Conservation (phyloP, 306 rosid genomes). For the Cucurbita argyrosperma region DNA sequence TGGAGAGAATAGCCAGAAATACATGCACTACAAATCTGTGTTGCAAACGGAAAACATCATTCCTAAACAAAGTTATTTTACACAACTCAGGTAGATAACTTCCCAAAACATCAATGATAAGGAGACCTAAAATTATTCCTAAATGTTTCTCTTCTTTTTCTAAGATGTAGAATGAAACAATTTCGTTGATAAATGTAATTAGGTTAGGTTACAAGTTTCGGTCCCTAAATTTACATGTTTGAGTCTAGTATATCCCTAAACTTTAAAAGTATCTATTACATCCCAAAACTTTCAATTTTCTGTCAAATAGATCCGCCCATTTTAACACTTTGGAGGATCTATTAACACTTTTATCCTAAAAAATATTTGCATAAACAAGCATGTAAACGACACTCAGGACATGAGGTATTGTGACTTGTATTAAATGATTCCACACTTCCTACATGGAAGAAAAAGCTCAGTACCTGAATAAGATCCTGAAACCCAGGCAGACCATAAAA, state of each 20-base stretch:
- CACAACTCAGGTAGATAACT: neutral
- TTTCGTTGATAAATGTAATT: neutral
- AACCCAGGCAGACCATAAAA: constrained; percentile 52
- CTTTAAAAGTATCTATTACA: too few species aligned
- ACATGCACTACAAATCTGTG: neutral
- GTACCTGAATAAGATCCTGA: constrained; percentile 76
- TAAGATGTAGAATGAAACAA: neutral
- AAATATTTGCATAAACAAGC: neutral
- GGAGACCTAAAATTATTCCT: neutral
- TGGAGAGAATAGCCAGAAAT: neutral
- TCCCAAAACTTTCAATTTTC: too few species aligned
- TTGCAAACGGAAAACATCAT: neutral
- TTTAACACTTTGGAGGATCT: too few species aligned
- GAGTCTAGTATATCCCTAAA: too few species aligned
- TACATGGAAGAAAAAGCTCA: neutral
- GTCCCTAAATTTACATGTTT: too few species aligned
- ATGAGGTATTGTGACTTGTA: neutral
- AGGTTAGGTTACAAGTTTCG: too few species aligned
- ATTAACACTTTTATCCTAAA: neutral
- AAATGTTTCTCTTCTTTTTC: neutral
- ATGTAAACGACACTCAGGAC: neutral
- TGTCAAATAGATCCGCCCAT: too few species aligned
- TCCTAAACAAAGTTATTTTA: neutral
- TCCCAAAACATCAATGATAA: neutral
- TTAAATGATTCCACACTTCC: neutral